These are phyloP conservation scores for Elasticomyces elasticus DNA, from an alignment of 495 filamentous ascomycete species.

Conservation along the genomic window DNA sequence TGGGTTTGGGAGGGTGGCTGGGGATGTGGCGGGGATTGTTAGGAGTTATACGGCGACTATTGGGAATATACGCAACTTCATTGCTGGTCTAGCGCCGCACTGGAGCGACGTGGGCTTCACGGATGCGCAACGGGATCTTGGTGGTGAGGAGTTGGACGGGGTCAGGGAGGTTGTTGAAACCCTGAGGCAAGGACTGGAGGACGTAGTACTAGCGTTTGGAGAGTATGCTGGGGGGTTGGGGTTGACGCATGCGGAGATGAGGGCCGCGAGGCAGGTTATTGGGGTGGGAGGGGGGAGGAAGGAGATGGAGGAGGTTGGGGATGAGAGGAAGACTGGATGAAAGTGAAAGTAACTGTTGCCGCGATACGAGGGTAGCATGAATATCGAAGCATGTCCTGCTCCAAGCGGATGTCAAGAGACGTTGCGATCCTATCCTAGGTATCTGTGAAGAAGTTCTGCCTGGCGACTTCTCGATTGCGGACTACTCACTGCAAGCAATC, in stretches of 20 bases:
- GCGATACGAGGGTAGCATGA: too few relatives aligned
- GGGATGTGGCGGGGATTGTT: constrained; percentile 63
- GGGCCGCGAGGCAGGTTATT: constrained; percentile 54
- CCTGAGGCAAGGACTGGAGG: constrained; percentile 49
- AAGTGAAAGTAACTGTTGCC: too few relatives aligned
- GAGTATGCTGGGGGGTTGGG: constrained; percentile 57
- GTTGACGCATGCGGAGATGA: constrained; percentile 55
- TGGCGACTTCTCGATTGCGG: too few relatives aligned
- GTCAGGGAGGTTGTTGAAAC: constrained; percentile 52
- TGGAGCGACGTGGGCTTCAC: constrained; percentile 66
- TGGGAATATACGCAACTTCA: constrained; percentile 59
- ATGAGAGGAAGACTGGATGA: too few relatives aligned
- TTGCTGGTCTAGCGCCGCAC: constrained; percentile 49
- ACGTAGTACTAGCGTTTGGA: constrained; percentile 58
- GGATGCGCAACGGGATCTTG: constrained; percentile 9
- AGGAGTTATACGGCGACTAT: constrained; percentile 58
- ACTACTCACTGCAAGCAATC: too few relatives aligned
- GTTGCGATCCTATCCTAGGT: too few relatives aligned
- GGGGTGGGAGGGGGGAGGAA: constrained; percentile 2
- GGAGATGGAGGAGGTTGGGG: constrained; percentile 8
- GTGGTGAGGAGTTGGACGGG: constrained; percentile 29
- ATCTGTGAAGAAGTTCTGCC: too few relatives aligned
- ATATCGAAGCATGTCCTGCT: too few relatives aligned
- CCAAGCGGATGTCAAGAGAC: too few relatives aligned
- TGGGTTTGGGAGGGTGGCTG: constrained; percentile 73